Evolutionary conservation across 129 eudicot genomes (phyloP).

Genomic region (Oenanthe sinensis): DNA sequence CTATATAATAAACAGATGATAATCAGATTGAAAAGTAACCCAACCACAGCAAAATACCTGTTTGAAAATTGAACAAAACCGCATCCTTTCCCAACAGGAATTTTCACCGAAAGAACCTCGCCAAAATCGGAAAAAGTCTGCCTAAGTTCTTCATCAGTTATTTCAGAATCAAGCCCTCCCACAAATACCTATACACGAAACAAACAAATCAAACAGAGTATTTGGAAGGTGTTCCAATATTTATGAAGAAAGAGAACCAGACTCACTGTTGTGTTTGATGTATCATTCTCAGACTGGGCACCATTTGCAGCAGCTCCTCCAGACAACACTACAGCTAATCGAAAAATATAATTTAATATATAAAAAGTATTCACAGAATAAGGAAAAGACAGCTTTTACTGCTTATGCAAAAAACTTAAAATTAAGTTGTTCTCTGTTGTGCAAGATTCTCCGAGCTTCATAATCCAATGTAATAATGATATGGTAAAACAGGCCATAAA

Average conservation of each 20-base stretch:
- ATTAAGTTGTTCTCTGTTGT: background rate
- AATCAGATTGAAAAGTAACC: background rate
- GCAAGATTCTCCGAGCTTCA: background rate
- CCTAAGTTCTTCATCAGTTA: conserved; percentile 79
- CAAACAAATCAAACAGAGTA: conserved; percentile 3
- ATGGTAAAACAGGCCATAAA: background rate
- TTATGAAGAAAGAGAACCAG: background rate
- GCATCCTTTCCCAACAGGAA: conserved; percentile 90
- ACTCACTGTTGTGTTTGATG: conserved; percentile 66
- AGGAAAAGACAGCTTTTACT: background rate
- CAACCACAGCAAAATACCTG: conserved; percentile 37
- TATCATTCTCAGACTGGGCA: conserved; percentile 63
- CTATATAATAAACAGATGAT: background rate
- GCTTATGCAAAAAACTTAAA: background rate
- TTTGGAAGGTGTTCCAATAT: background rate
- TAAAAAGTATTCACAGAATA: background rate
- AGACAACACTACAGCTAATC: conserved; percentile 58
- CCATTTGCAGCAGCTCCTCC: conserved; percentile 69
- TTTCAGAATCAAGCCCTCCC: conserved; percentile 91
- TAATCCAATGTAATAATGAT: background rate
- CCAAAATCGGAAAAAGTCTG: conserved; percentile 77
- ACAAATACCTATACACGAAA: conserved; percentile 56
- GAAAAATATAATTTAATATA: background rate
- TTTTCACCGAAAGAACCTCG: conserved; percentile 77
- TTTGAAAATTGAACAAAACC: conserved; percentile 90